Evolutionary conservation across 495 filamentous ascomycete species (phyloP).

Genomic region (Amorphotheca resinae): DNA sequence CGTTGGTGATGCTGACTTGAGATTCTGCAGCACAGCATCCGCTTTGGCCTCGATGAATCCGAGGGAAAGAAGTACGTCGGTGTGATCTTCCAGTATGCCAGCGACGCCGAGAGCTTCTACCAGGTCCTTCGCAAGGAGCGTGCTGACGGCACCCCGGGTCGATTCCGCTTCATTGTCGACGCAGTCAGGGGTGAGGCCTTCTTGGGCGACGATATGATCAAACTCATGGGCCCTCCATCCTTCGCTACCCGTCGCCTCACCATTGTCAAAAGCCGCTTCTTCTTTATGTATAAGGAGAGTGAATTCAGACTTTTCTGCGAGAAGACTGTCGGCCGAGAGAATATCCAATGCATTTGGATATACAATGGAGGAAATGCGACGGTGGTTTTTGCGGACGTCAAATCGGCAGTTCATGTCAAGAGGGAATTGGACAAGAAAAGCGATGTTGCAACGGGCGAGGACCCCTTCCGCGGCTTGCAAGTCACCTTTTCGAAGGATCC

Average conservation of each 20-base stretch:
- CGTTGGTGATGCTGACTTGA: not conserved
- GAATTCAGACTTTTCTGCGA: slow-evolving; percentile 8
- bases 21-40: slow-evolving; percentile 3
- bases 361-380: slow-evolving; percentile 22
- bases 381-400: slow-evolving; percentile 16
- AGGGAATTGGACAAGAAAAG: slow-evolving; percentile 6
- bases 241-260: slow-evolving; percentile 16
- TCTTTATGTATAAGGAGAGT: slow-evolving; percentile 13
- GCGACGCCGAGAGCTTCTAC: slow-evolving; percentile 11
- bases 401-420: slow-evolving; percentile 14
- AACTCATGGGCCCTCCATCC: slow-evolving; percentile 9
- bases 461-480: slow-evolving; percentile 2
- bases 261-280: slow-evolving; percentile 18
- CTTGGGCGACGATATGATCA: slow-evolving; percentile 10
- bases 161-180: slow-evolving; percentile 17
- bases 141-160: not conserved
- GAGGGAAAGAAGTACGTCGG: slow-evolving; percentile 3
- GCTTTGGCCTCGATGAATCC: slow-evolving; percentile 9
- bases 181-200: slow-evolving; percentile 5
- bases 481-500: slow-evolving; percentile 19
- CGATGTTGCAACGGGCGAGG: not conserved
- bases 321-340: slow-evolving; percentile 10
- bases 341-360: slow-evolving; percentile 16
- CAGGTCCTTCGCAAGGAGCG: slow-evolving; percentile 7
- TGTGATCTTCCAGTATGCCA: slow-evolving; percentile 16